Percentiles rank a stretch among this genome's conserved stretches.
These are phyloP conservation scores for Stylonectria norvegica DNA, from an alignment of 2,329 filamentous ascomycete species.

Conservation along the genomic window DNA sequence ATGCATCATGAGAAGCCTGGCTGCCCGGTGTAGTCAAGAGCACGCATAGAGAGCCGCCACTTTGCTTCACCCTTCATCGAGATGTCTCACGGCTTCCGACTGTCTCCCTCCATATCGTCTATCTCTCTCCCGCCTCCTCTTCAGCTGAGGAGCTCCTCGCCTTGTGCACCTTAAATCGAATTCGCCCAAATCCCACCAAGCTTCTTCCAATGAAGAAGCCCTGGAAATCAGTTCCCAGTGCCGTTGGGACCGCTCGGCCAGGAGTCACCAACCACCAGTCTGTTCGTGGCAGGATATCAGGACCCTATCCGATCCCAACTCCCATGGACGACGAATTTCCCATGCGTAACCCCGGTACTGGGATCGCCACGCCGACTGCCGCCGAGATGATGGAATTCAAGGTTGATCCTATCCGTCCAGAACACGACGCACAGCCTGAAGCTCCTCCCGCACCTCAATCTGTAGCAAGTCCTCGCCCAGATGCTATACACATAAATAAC, in stretches of 20 bases:
- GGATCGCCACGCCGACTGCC: constrained; percentile 33
- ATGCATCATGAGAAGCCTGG: constrained; percentile 22
- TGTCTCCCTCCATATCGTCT: constrained; percentile 12
- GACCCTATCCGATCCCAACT: constrained; percentile 54
- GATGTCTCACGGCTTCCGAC: constrained; percentile 20
- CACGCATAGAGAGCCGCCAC: constrained; percentile 22
- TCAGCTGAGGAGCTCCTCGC: constrained; percentile 8
- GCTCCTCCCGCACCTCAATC: constrained; percentile 8
- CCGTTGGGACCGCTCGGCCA: constrained; percentile 25
- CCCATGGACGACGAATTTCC: constrained; percentile 53
- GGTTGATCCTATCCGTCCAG: constrained; percentile 8
- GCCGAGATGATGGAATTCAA: constrained; percentile 21
- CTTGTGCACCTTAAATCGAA: constrained; percentile 5
- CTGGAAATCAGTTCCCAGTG: constrained; percentile 44
- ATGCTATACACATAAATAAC: constrained; percentile 9
- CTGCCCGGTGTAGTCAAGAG: constrained; percentile 24
- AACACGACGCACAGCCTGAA: constrained; percentile 10
- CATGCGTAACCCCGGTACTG: constrained; percentile 42
- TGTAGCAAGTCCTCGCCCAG: constrained; percentile 14
- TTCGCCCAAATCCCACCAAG: constrained; percentile 3
- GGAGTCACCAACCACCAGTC: constrained; percentile 39
- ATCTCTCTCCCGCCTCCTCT: constrained; percentile 12
- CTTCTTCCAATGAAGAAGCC: constrained; percentile 37
- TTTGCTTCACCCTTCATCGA: constrained; percentile 19
- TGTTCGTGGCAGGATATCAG: constrained; percentile 59